Base-by-base conservation (phyloP, 148 eudicot species). In the Vaccinium darrowii region DNA sequence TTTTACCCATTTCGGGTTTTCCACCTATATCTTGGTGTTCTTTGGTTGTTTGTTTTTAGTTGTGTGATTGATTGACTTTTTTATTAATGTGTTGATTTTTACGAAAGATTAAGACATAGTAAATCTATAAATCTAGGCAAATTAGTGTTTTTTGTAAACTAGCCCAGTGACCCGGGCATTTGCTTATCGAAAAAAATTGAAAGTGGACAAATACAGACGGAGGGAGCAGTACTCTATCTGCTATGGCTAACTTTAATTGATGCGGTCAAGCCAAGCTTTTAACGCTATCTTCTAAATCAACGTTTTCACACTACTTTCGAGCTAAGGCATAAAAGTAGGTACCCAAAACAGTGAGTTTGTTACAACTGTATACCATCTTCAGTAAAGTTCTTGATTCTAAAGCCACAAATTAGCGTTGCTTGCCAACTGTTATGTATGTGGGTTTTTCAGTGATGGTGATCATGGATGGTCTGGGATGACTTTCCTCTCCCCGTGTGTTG, bases 291-390 rank as follows among this genome's bases (percentile, higher is more conserved):
- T 43, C 16, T 47, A 12, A 36, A 33, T 16, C 77, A 33, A 16
- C 1, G 50, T 73, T 73, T 73, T 69, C 77, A 73, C 77, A 18
- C 51, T 73, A 39, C 50, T 73, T 73, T 73, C 77, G 16, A 73
- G 77, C 50, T 73, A 2, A 73, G 8, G 74, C 39, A 18, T 13
- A 54, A 27, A 27, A 69, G 74, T 30, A 13, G 39, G 39, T 27
- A 18, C 50, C 23, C 21, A 39, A 36, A 33, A 16, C 11, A 18
- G 50, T 36, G 23, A 39, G 77, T 73, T 33, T 21, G 23, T 76
- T 39, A 49, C 53, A 21, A 47, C 25, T 18, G 54, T 69, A 11
- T 7, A 69, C 7, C 74, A 30, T 69, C 74, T 69, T 69, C 5
- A 4, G 8, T 3, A 65, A 65, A 65, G 71, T 65, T 65, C 21